phyloP scores from a whole-genome alignment of 1,284 basidiomycete genomes.

The Pseudozyma sp. region DNA sequence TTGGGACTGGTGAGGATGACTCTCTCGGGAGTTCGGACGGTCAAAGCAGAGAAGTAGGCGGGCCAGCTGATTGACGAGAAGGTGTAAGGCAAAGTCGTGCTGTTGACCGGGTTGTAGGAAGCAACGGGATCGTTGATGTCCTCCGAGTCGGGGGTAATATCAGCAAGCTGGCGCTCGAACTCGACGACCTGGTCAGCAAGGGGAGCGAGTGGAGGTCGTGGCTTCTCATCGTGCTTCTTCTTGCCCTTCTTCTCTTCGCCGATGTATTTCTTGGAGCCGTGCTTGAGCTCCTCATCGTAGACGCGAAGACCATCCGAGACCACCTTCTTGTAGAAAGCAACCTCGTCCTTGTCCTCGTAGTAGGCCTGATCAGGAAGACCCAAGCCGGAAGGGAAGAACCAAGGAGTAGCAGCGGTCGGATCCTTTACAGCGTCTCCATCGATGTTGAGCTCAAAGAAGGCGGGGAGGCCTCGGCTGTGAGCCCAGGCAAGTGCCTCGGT shows the following conservation, averaged over 20 bases:
- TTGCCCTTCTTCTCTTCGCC: conserved; percentile 72
- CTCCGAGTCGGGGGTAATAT: conserved; percentile 77
- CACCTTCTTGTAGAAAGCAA: conserved; percentile 79
- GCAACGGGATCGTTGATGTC: conserved; percentile 78
- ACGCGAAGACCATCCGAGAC: conserved; percentile 78
- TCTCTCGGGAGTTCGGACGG: conserved; percentile 71
- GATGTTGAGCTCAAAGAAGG: conserved; percentile 81
- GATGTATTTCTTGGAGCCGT: conserved; percentile 74
- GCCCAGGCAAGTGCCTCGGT: conserved; percentile 87
- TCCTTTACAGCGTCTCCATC: conserved; percentile 92
- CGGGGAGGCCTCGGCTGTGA: conserved; percentile 78
- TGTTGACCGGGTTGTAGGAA: conserved; percentile 86
- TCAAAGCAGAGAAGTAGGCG: conserved; percentile 84
- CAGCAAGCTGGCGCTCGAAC: conserved; percentile 84
- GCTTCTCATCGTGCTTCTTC: conserved; percentile 70
- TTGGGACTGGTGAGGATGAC: conserved; percentile 87
- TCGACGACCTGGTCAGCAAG: conserved; percentile 81
- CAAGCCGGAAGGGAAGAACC: conserved; percentile 84
- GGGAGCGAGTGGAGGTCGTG: conserved; percentile 71
- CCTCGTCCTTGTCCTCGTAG: conserved; percentile 81
- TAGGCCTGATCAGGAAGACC: conserved; percentile 95
- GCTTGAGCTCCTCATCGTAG: conserved; percentile 72
- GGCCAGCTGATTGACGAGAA: conserved; percentile 84
- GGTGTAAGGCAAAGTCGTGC: conserved; percentile 74
- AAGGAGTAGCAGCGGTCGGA: conserved; percentile 85